Evolutionary conservation across 169 alveolate genomes (phyloP).

Genomic region (Cryptosporidium andersoni): DNA sequence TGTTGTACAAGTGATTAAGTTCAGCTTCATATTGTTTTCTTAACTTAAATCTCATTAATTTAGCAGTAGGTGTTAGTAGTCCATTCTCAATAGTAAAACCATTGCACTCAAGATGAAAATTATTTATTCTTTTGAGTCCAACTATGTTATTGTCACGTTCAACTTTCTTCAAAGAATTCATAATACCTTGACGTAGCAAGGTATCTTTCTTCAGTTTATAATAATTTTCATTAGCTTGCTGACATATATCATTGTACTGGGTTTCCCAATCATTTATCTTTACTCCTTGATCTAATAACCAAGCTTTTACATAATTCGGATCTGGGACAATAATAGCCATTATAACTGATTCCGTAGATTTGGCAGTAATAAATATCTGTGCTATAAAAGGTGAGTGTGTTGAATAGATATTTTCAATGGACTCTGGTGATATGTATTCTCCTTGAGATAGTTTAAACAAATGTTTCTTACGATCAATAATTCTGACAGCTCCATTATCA

Average conservation of each 20-base stretch:
- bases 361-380: conserved; percentile 79
- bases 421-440: conserved; percentile 96
- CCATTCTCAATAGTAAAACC: conserved; percentile 88
- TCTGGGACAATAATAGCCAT: conserved; percentile 76
- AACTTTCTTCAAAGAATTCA: conserved; percentile 67
- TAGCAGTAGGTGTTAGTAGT: conserved; percentile 92
- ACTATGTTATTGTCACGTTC: conserved; percentile 75
- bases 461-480: conserved; percentile 93
- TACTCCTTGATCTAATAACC: conserved; percentile 23
- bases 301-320: conserved; percentile 49
- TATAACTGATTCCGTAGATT: conserved; percentile 73
- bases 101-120: conserved; percentile 81
- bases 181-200: conserved; percentile 44
- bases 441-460: conserved; percentile 94
- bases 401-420: conserved; percentile 85
- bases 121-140: conserved; percentile 81
- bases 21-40: conserved; percentile 71
- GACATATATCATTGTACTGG: conserved; percentile 71
- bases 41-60: conserved; percentile 85
- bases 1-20: conserved; percentile 76
- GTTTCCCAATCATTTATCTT: neutral
- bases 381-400: conserved; percentile 74
- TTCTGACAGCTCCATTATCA: conserved; percentile 86
- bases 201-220: conserved; percentile 2
- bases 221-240: conserved; percentile 50